phyloP scores from a whole-genome alignment of 495 filamentous ascomycete species.

The Podospora fimiseda region DNA sequence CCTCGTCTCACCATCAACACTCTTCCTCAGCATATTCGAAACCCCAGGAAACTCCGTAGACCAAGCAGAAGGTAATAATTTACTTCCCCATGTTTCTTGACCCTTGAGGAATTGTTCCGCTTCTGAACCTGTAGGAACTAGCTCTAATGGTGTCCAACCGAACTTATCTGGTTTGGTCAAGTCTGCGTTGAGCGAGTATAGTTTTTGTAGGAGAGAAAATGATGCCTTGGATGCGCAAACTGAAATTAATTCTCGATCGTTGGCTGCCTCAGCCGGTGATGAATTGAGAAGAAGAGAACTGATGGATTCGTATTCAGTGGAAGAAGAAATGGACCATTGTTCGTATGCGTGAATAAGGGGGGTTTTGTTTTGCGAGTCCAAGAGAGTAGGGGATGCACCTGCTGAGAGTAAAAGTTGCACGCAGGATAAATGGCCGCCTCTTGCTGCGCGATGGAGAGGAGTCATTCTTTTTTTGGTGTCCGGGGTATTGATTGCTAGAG shows the following conservation, averaged over 20 bases:
- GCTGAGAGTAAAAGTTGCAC: constrained; percentile 15
- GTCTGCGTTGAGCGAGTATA: constrained; percentile 10
- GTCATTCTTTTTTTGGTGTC: constrained; percentile 21
- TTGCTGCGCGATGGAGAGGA: constrained; percentile 26
- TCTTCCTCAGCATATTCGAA: too few relatives aligned
- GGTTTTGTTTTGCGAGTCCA: constrained; percentile 6
- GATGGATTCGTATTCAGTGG: neutral
- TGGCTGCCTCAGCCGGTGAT: constrained; percentile 7
- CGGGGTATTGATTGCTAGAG: constrained; percentile 9
- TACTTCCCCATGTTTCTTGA: neutral
- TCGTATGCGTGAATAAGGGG: constrained; percentile 19
- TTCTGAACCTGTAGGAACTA: constrained; percentile 5
- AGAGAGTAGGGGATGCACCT: constrained; percentile 4
- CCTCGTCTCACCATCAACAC: neutral
- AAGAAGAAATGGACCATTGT: constrained; percentile 15
- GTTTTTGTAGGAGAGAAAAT: constrained; percentile 10
- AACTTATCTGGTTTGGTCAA: constrained; percentile 18
- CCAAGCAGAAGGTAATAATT: neutral
- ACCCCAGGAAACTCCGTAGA: neutral
- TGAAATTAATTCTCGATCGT: constrained; percentile 17
- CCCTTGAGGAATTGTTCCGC: neutral
- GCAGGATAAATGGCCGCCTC: constrained; percentile 13
- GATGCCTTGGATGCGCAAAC: constrained; percentile 20
- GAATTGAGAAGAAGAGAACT: neutral
- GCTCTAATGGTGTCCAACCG: constrained; percentile 24